phyloP scores from a whole-genome alignment of 306 rosid genomes.

The Cucumis sativus region DNA sequence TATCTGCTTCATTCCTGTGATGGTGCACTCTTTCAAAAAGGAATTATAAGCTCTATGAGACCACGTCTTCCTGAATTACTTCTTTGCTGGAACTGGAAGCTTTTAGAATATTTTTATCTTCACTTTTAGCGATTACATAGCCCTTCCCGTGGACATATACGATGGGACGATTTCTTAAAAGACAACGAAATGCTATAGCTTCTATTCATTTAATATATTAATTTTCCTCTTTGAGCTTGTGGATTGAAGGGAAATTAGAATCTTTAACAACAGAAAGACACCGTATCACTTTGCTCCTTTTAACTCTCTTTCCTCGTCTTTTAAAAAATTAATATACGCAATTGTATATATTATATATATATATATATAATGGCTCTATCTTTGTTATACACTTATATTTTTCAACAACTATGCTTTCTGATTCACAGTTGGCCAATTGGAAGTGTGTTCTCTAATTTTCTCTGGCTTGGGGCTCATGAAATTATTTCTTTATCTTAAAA shows the following conservation, averaged over 20 bases:
- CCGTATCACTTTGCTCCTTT: neutral
- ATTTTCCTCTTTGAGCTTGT: neutral
- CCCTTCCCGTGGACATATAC: neutral
- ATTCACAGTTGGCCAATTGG: neutral
- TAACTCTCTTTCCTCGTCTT: too few species aligned
- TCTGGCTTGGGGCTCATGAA: neutral
- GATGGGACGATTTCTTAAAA: neutral
- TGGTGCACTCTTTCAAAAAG: neutral
- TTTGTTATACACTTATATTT: neutral
- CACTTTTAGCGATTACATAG: neutral
- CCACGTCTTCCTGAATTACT: neutral
- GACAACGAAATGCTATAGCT: neutral
- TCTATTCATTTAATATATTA: neutral
- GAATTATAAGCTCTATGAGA: neutral
- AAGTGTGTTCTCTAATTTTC: neutral
- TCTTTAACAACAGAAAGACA: neutral
- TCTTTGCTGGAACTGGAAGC: neutral
- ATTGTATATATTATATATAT: too few species aligned
- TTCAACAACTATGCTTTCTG: neutral
- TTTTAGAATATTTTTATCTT: neutral
- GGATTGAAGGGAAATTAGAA: neutral
- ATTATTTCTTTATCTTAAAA: neutral
- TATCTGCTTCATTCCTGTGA: neutral
- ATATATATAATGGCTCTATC: neutral
- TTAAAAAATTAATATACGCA: too few species aligned